A percentile compares a stretch with the other conserved stretches of the same genome.
Conservation (phyloP, 1,284 basidiomycete genomes). For the Apiotrichum montevideense region DNA sequence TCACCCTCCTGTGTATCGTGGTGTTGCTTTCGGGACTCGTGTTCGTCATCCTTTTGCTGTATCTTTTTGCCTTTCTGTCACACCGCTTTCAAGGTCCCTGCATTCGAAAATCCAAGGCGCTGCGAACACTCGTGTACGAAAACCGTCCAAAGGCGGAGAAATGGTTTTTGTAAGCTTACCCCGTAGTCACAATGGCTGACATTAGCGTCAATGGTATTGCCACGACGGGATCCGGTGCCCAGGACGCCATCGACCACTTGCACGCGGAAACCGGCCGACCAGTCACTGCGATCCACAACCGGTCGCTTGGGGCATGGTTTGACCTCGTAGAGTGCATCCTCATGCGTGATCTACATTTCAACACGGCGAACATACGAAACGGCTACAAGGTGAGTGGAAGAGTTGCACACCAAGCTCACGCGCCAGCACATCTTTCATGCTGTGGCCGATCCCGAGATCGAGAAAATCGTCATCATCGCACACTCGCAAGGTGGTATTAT, state of each 20-base stretch:
- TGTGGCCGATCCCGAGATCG: constrained; percentile 12
- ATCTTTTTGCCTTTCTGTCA: not conserved
- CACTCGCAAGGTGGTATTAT: constrained; percentile 35
- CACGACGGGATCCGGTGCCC: not conserved
- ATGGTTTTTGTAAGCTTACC: not conserved
- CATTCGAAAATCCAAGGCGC: not conserved
- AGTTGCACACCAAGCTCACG: too few species aligned
- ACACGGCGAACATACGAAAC: not conserved
- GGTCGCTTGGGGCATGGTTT: not conserved
- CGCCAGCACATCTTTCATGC: not conserved
- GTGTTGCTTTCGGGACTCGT: not conserved
- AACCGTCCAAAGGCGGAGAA: not conserved
- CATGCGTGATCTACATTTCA: not conserved
- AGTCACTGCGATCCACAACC: not conserved
- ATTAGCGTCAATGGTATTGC: not conserved
- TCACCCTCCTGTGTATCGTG: not conserved
- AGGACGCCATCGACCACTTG: not conserved
- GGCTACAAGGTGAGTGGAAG: not conserved
- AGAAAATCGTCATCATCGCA: constrained; percentile 26
- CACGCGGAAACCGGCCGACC: not conserved
- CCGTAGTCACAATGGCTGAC: not conserved
- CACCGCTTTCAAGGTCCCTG: not conserved
- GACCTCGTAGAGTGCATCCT: not conserved
- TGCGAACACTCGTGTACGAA: not conserved
- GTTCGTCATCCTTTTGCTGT: not conserved